Conservation (phyloP, 768 basidiomycete genomes). For the Naganishia vaughanmartiniae region DNA sequence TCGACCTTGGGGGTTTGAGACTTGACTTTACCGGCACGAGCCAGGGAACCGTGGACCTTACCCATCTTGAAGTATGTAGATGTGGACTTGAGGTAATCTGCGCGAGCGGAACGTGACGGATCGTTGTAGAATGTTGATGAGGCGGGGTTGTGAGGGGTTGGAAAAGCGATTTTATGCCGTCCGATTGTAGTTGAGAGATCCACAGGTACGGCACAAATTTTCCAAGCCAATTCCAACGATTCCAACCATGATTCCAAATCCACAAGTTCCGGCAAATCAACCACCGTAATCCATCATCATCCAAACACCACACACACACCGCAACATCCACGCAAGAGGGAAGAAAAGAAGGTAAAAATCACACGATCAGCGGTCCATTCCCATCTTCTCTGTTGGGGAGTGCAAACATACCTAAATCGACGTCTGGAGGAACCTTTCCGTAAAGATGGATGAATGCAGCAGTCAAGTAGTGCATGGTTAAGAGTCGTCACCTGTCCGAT, state of each 20-base stretch:
- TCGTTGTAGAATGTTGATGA: background rate
- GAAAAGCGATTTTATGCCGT: too few relatives aligned
- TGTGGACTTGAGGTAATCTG: conserved; percentile 17
- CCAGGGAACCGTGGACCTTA: conserved; percentile 93
- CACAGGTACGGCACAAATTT: background rate
- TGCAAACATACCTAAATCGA: conserved; percentile 22
- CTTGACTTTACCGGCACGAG: conserved; percentile 99
- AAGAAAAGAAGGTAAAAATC: background rate
- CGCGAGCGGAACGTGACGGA: background rate
- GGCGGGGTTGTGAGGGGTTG: too few relatives aligned
- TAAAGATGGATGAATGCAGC: background rate
- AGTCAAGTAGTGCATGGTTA: conserved; percentile 7
- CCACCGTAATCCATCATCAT: conserved; percentile 2
- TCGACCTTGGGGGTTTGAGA: conserved; percentile 97
- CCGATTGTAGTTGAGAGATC: background rate
- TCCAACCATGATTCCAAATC: background rate
- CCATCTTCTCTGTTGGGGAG: background rate
- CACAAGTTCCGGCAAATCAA: background rate
- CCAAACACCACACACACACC: background rate
- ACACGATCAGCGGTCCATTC: background rate
- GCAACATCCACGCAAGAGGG: background rate
- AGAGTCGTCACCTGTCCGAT: background rate
- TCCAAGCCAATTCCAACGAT: background rate
- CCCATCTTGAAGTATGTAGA: conserved; percentile 45
- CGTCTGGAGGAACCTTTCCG: background rate